phyloP scores from a whole-genome alignment of 1,139 yeast species.

The Geotrichum cucujoidarum region DNA sequence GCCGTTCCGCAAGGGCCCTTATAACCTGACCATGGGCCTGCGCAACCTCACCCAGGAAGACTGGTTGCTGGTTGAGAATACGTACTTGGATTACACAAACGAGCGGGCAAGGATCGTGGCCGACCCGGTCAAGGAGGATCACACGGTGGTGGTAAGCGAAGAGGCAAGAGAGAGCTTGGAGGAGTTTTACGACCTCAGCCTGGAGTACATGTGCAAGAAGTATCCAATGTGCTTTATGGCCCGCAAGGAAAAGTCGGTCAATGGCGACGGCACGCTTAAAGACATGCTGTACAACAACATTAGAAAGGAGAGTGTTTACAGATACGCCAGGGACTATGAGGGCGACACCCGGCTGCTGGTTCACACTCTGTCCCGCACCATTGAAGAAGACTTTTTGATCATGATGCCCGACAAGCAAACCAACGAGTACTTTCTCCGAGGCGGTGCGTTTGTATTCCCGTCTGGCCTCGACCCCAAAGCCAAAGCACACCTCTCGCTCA shows the following conservation, averaged over 20 bases:
- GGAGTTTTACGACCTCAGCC: slow-evolving; percentile 51
- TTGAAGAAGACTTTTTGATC: slow-evolving; percentile 67
- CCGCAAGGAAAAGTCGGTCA: slow-evolving; percentile 28
- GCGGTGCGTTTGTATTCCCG: slow-evolving; percentile 65
- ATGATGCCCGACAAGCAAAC: slow-evolving; percentile 52
- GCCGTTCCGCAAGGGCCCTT: slow-evolving; percentile 59
- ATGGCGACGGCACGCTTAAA: background rate
- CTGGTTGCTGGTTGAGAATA: slow-evolving; percentile 63
- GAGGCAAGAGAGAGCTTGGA: slow-evolving; percentile 46
- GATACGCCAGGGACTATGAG: slow-evolving; percentile 20
- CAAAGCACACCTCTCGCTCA: slow-evolving; percentile 41
- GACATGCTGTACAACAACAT: slow-evolving; percentile 41
- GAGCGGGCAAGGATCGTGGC: slow-evolving; percentile 44
- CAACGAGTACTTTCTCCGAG: slow-evolving; percentile 58
- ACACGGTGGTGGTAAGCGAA: slow-evolving; percentile 39
- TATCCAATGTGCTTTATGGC: slow-evolving; percentile 54
- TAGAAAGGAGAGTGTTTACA: slow-evolving; percentile 42
- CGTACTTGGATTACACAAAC: slow-evolving; percentile 47
- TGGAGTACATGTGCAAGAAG: slow-evolving; percentile 48
- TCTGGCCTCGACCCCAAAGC: slow-evolving; percentile 66
- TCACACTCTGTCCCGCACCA: slow-evolving; percentile 42
- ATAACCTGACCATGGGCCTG: slow-evolving; percentile 66
- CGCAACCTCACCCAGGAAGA: slow-evolving; percentile 52
- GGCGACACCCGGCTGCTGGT: slow-evolving; percentile 39
- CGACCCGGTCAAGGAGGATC: slow-evolving; percentile 41